phyloP scores from a whole-genome alignment of 257 asterid species.

The Thymus mandschuricus region DNA sequence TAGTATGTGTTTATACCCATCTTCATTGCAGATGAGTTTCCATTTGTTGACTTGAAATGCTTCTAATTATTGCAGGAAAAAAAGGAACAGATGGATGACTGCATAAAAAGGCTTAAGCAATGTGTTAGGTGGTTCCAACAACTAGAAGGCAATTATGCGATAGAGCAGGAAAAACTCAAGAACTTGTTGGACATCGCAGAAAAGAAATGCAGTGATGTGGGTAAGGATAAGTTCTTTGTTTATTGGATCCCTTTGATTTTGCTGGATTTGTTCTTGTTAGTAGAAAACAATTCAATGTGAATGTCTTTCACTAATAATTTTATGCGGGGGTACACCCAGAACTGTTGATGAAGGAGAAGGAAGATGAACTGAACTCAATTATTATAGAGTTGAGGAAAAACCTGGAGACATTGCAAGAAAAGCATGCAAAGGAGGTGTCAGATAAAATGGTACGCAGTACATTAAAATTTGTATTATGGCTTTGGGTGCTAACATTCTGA shows the following conservation, averaged over 20 bases:
- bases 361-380: slow-evolving; percentile 74
- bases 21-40: background rate
- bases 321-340: slow-evolving; percentile 40
- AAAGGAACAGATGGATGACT: slow-evolving; percentile 68
- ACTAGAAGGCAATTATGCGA: slow-evolving; percentile 61
- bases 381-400: slow-evolving; percentile 70
- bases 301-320: background rate
- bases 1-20: background rate
- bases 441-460: slow-evolving; percentile 63
- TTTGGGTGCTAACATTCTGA: background rate
- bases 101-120: slow-evolving; percentile 70
- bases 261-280: background rate
- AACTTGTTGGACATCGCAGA: slow-evolving; percentile 67
- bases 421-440: slow-evolving; percentile 62
- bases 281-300: background rate
- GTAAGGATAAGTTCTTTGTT: slow-evolving; percentile 34
- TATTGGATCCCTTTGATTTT: slow-evolving; percentile 3
- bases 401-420: slow-evolving; percentile 67
- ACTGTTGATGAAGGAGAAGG: slow-evolving; percentile 72
- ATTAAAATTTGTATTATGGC: slow-evolving; percentile 1
- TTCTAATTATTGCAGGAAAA: slow-evolving; percentile 56
- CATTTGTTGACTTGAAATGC: background rate
- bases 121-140: slow-evolving; percentile 92
- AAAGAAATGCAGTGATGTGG: slow-evolving; percentile 61
- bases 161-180: slow-evolving; percentile 62